Percentiles rank a stretch among this genome's conserved stretches.
Conservation (phyloP, 176 grass and related monocot species). For the Raddia distichophylla region DNA sequence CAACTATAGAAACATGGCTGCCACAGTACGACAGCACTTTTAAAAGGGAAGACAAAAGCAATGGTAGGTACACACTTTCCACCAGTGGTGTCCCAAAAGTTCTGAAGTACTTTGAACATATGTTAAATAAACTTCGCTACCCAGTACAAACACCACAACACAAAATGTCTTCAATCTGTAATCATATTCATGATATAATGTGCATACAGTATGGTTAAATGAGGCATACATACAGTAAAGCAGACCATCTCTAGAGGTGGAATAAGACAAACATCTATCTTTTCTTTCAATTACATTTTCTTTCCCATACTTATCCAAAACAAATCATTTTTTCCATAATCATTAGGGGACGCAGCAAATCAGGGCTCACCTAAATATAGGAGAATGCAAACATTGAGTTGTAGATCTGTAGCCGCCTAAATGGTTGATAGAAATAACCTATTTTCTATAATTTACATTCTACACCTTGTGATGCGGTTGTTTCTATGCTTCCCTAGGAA, state of each 20-base stretch:
- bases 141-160: not conserved
- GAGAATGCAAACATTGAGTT: not conserved
- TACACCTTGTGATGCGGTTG: not conserved
- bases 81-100: not conserved
- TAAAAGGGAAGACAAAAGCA: not conserved
- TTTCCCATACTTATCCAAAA: not conserved
- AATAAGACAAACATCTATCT: not conserved
- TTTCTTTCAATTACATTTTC: not conserved
- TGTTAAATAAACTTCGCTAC: not conserved
- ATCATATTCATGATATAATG: not conserved
- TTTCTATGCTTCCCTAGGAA: not conserved
- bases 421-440: not conserved
- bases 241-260: not conserved
- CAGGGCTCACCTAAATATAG: not conserved
- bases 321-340: not conserved
- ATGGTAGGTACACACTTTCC: not conserved
- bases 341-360: not conserved
- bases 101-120: not conserved
- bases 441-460: not conserved
- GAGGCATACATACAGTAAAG: not conserved
- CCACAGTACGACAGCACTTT: not conserved
- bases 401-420: not conserved
- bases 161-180: not conserved
- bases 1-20: not conserved
- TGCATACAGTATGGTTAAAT: not conserved